Evolutionary conservation across 1,284 basidiomycete genomes (phyloP).

Genomic region (Apiotrichum domesticum): DNA sequence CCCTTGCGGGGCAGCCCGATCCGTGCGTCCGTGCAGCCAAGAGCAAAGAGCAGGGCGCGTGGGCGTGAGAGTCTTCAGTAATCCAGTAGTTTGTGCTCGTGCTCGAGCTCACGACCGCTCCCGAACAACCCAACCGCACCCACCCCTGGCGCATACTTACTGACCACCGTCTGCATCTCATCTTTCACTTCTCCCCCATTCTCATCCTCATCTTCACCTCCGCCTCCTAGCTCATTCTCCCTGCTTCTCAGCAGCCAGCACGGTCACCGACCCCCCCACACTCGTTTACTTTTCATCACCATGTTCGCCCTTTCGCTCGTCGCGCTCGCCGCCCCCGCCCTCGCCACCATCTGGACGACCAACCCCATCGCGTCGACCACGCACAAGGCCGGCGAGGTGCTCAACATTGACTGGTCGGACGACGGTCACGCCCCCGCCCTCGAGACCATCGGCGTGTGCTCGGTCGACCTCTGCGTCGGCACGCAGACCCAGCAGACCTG

Average conservation of each 20-base stretch:
- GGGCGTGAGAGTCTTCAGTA: no score
- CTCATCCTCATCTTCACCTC: no score
- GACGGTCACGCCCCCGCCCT: constrained; percentile 56
- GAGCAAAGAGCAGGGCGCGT: no score
- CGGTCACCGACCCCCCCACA: neutral
- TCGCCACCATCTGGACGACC: constrained; percentile 45
- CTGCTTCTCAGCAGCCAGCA: neutral
- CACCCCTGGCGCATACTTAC: no score
- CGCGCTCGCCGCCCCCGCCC: constrained; percentile 27
- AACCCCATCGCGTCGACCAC: constrained; percentile 50
- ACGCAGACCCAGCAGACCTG: constrained; percentile 49
- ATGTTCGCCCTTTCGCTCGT: constrained; percentile 51
- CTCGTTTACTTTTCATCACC: constrained; percentile 24
- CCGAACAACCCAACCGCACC: no score
- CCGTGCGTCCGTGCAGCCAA: no score
- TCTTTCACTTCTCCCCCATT: no score
- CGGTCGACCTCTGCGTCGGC: constrained; percentile 61
- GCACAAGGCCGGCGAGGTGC: constrained; percentile 57
- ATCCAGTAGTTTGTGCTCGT: no score
- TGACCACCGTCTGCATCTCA: no score
- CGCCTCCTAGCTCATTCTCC: neutral
- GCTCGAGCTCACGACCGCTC: no score
- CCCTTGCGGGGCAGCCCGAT: no score
- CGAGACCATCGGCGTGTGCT: constrained; percentile 55
- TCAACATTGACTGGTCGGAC: constrained; percentile 64